Base-by-base conservation (phyloP, 2,329 filamentous ascomycete species). In the Cladosporium sp. region DNA sequence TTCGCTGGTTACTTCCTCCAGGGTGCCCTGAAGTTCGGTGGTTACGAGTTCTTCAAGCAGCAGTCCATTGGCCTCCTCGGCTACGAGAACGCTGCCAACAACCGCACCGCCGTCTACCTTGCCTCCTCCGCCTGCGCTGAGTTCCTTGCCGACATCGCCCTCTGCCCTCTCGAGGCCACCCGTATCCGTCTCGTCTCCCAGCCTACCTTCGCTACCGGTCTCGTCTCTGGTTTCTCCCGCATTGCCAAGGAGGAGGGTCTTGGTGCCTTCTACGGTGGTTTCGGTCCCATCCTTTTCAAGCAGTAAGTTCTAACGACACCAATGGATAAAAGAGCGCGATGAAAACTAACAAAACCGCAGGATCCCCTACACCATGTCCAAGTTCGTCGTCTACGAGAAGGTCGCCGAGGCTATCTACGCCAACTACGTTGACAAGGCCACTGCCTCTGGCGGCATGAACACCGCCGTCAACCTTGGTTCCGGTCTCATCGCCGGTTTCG, bases 11-110 rank as follows among this genome's bases (percentile, higher is more conserved):
- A 95, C 78, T 94, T 94, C 84, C 84, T 95, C 64, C 88, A 95
- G 78, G 88, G 89, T 69, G 86, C 88, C 64, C 84, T 93, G 80
- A 94, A 94, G 78, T 93, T 93, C 72, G 89, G 89, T 72, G 89
- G 89, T 71, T 95, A 95, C 74, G 89, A 95, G 77, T 85, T 94
- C 77, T 94, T 95, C 86, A 94, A 95, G 85, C 82, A 91, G 78
- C 86, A 93, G 76, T 82, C 77, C 68, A 93, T 94, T 74, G 85
- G 88, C 78, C 55, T 78, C 56, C 73, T 94, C 66, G 89, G 89
- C 67, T 83, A 84, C 69, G 86, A 91, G 73, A 82, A 77, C 59
- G 86, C 86, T 61, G 77, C 78, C 62, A 80, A 88, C 71, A 88
- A 91, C 82, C 81, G 86, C 62, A 89, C 85, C 55, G 81, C 81